Percentiles rank a stretch among this genome's conserved stretches.
phyloP scores from a whole-genome alignment of 139 green algal species.

The Chlorella sp. region DNA sequence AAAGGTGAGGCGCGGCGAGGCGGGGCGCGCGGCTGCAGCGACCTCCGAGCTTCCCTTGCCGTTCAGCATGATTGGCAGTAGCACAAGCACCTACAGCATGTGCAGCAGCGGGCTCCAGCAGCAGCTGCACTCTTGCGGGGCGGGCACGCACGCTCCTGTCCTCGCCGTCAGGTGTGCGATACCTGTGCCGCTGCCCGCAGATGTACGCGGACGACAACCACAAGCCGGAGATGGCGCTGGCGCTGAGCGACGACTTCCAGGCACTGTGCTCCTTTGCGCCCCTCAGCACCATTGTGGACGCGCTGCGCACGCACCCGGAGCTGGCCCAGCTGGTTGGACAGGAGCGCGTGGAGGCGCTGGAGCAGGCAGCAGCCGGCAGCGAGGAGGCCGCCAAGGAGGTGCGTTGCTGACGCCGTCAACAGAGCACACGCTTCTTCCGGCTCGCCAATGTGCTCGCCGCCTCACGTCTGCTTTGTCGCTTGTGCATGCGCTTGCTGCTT shows the following conservation, averaged over 20 bases:
- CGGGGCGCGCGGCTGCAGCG: no score
- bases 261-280: constrained; percentile 87
- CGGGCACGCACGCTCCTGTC: no score
- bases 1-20: constrained; percentile 58
- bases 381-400: constrained; percentile 17
- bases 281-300: constrained; percentile 43
- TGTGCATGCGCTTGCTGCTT: background rate
- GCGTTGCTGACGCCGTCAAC: no score
- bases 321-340: constrained; percentile 30
- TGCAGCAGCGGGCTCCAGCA: no score
- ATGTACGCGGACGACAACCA: constrained; percentile 97
- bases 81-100: no score
- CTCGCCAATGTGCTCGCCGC: no score
- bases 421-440: no score
- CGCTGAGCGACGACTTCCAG: constrained; percentile 78
- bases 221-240: constrained; percentile 98
- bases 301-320: constrained; percentile 32
- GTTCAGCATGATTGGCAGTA: no score
- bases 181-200: constrained; percentile 37
- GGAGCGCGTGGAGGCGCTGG: constrained; percentile 18
- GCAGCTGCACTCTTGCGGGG: no score
- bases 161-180: no score
- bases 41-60: no score
- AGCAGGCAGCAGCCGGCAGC: constrained; percentile 21
- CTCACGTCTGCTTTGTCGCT: no score